Conservation (phyloP, 768 basidiomycete species). For the Suillus placidus region DNA sequence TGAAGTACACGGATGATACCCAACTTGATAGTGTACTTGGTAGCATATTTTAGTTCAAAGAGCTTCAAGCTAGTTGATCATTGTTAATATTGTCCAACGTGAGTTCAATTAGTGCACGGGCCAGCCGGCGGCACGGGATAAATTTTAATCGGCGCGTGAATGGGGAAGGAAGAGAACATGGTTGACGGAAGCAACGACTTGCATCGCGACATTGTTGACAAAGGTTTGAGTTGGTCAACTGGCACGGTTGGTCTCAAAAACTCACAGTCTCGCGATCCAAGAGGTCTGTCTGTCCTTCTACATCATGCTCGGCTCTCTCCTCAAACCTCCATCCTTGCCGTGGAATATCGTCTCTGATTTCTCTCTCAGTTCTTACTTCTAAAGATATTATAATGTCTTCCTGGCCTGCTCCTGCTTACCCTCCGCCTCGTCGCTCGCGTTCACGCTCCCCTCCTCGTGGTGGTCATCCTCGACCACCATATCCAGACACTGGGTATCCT, state of each 20-base stretch:
- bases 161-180: slow-evolving; percentile 19
- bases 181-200: slow-evolving; percentile 25
- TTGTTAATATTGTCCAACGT: slow-evolving; percentile 7
- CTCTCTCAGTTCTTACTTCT: slow-evolving; percentile 46
- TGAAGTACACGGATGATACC: slow-evolving; percentile 10
- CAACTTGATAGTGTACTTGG: slow-evolving; percentile 49
- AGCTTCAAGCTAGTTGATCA: background rate
- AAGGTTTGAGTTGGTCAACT: slow-evolving; percentile 39
- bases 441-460: slow-evolving; percentile 73
- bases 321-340: slow-evolving; percentile 60
- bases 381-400: slow-evolving; percentile 63
- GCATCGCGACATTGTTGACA: slow-evolving; percentile 61
- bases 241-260: slow-evolving; percentile 35
- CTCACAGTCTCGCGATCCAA: slow-evolving; percentile 55
- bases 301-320: slow-evolving; percentile 82
- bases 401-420: slow-evolving; percentile 73
- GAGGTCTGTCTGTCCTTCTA: slow-evolving; percentile 93
- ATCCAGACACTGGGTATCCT: slow-evolving; percentile 58
- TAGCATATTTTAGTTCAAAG: slow-evolving; percentile 50
- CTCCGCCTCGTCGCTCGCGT: slow-evolving; percentile 76
- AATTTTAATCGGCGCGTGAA: slow-evolving; percentile 29
- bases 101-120: slow-evolving; percentile 15
- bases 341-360: slow-evolving; percentile 48
- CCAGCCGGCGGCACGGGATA: slow-evolving; percentile 13
- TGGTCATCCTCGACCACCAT: slow-evolving; percentile 54